Conservation (phyloP, 306 rosid species). For the Senna tora region DNA sequence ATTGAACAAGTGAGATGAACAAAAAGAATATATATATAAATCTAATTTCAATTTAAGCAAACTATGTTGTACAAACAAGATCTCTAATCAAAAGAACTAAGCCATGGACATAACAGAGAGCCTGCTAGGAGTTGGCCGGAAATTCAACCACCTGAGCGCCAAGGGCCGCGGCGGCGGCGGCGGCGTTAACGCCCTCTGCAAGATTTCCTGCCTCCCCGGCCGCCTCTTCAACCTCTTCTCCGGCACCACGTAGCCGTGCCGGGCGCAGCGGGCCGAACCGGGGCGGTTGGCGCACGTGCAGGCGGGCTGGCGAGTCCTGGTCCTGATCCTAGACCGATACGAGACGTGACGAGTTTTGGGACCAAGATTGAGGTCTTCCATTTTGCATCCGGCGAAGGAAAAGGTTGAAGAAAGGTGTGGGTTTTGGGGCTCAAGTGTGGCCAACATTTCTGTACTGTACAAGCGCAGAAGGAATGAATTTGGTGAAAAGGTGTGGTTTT, state of each 20-base stretch:
- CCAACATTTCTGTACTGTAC: too few species aligned
- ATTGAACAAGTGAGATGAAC: too few species aligned
- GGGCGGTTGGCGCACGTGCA: constrained; percentile 44
- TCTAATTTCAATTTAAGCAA: background rate
- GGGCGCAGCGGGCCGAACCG: constrained; percentile 36
- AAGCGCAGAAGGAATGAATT: too few species aligned
- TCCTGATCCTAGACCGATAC: background rate
- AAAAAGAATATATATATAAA: background rate
- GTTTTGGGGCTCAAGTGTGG: background rate
- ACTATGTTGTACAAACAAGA: background rate
- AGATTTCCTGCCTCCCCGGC: constrained; percentile 45
- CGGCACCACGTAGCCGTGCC: constrained; percentile 36
- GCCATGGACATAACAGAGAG: constrained; percentile 67
- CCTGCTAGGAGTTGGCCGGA: constrained; percentile 65
- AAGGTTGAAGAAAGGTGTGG: constrained; percentile 12
- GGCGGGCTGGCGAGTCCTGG: constrained; percentile 5
- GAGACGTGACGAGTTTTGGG: background rate
- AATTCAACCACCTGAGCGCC: constrained; percentile 61
- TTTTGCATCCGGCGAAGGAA: background rate
- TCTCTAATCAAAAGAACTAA: constrained; percentile 2
- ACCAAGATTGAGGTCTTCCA: background rate
- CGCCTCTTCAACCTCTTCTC: constrained; percentile 37
- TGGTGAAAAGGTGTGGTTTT: background rate
- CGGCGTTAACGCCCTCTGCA: constrained; percentile 58
- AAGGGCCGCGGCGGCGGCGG: constrained; percentile 39